A percentile compares a stretch with the other conserved stretches of the same genome.
These are phyloP conservation scores for Fusarium sambucinum DNA, from an alignment of 2,329 filamentous ascomycete species.

Conservation along the genomic window DNA sequence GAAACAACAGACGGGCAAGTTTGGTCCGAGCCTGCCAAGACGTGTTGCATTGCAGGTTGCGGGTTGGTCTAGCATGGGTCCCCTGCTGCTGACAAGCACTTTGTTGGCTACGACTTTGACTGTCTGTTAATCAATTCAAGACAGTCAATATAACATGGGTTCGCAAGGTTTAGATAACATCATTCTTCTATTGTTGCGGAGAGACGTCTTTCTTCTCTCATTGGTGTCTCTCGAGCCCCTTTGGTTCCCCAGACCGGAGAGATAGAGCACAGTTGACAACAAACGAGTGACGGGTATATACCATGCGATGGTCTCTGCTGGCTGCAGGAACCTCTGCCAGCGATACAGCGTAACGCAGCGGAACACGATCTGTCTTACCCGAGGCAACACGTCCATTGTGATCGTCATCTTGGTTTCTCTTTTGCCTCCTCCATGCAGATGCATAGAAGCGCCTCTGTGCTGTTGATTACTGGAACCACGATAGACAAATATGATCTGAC, in stretches of 20 bases:
- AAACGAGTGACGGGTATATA: neutral
- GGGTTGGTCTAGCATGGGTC: conserved; percentile 6
- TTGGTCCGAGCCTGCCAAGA: conserved; percentile 16
- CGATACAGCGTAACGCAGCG: neutral
- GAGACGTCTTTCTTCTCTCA: neutral
- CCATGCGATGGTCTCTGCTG: neutral
- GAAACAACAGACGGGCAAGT: conserved; percentile 1
- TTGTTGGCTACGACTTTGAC: neutral
- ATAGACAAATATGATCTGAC: neutral
- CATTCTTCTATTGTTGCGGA: neutral
- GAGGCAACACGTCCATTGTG: neutral
- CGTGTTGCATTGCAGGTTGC: conserved; percentile 12
- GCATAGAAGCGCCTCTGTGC: neutral
- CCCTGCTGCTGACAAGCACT: neutral
- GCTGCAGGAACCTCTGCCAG: neutral
- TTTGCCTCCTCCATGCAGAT: neutral
- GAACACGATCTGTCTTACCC: neutral
- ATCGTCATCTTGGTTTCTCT: neutral
- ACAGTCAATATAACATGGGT: neutral
- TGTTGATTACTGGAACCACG: neutral
- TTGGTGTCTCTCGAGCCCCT: neutral
- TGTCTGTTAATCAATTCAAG: neutral
- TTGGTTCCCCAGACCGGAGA: conserved; percentile 13
- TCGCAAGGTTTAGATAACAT: neutral
- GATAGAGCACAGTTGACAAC: conserved; percentile 12